Evolutionary conservation across 106 monocot genomes (phyloP).

Genomic region (Agapanthus africanus): DNA sequence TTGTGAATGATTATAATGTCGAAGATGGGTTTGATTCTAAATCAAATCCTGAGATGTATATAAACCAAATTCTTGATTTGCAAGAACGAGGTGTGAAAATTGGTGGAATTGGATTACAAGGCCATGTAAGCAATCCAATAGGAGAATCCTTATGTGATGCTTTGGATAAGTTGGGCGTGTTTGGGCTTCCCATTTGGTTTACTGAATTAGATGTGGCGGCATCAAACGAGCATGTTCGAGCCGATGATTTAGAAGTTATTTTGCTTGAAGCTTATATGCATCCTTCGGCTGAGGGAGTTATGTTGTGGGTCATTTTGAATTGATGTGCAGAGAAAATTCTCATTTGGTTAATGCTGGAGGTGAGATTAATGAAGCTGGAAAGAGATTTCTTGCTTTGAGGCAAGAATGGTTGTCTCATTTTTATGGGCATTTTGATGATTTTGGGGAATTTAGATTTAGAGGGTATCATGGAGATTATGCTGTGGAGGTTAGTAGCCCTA

Average conservation of each 20-base stretch:
- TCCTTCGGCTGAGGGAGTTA: constrained; percentile 70
- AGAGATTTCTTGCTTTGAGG: constrained; percentile 56
- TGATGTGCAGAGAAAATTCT: constrained; percentile 62
- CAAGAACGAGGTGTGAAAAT: constrained; percentile 71
- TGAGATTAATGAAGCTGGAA: constrained; percentile 71
- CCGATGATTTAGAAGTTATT: constrained; percentile 85
- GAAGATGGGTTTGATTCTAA: constrained; percentile 75
- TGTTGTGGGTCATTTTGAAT: constrained; percentile 93
- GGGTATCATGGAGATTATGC: constrained; percentile 66
- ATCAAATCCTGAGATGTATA: constrained; percentile 73
- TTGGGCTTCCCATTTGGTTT: constrained; percentile 90
- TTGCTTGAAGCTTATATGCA: constrained; percentile 79
- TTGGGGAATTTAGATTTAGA: constrained; percentile 61
- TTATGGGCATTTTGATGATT: constrained; percentile 31
- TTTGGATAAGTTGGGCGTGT: constrained; percentile 55
- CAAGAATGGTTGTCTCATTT: constrained; percentile 63
- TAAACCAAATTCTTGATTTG: constrained; percentile 68
- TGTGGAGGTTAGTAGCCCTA: constrained; percentile 43
- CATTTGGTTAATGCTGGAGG: constrained; percentile 82
- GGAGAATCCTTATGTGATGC: constrained; percentile 64
- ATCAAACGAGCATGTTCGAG: constrained; percentile 66
- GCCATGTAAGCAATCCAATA: constrained; percentile 74
- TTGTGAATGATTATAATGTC: constrained; percentile 93
- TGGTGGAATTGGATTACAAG: constrained; percentile 79
- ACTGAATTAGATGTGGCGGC: constrained; percentile 83